Conservation (phyloP, 345 rosid species). For the Theobroma cacao region DNA sequence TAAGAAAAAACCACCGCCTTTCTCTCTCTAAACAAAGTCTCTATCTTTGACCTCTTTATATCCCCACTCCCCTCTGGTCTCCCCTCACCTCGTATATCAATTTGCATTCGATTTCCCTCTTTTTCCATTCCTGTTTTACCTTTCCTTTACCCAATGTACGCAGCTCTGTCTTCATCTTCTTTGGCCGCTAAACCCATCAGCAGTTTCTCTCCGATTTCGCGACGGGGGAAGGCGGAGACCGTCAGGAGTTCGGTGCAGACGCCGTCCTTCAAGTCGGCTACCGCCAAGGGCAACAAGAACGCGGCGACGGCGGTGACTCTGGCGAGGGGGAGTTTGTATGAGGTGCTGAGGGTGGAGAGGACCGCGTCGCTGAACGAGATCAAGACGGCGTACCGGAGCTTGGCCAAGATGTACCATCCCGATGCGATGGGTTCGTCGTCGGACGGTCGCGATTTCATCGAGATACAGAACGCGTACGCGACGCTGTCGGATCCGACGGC, state of each 20-base stretch:
- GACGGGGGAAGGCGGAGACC: neutral
- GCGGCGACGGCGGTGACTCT: neutral
- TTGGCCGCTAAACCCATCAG: neutral
- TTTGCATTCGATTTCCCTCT: neutral
- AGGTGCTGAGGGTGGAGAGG: constrained; percentile 46
- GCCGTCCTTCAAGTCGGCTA: neutral
- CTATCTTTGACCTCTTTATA: neutral
- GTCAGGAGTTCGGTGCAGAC: neutral
- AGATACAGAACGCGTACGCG: constrained; percentile 69
- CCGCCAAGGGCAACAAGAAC: neutral
- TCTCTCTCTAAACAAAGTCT: neutral
- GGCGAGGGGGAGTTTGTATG: constrained; percentile 49
- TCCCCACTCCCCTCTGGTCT: too few species aligned
- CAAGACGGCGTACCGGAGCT: constrained; percentile 61
- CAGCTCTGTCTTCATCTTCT: neutral
- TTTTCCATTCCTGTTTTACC: neutral
- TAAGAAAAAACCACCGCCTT: neutral
- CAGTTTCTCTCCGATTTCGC: neutral
- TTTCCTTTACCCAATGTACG: neutral
- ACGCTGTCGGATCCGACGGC: constrained; percentile 73
- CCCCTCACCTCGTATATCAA: too few species aligned
- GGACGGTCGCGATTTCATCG: constrained; percentile 60
- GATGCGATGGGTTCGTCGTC: constrained; percentile 42
- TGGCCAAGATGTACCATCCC: constrained; percentile 66
- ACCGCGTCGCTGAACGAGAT: constrained; percentile 63